Conservation (phyloP, 768 basidiomycete genomes). For the Calocybe gangraenosa region DNA sequence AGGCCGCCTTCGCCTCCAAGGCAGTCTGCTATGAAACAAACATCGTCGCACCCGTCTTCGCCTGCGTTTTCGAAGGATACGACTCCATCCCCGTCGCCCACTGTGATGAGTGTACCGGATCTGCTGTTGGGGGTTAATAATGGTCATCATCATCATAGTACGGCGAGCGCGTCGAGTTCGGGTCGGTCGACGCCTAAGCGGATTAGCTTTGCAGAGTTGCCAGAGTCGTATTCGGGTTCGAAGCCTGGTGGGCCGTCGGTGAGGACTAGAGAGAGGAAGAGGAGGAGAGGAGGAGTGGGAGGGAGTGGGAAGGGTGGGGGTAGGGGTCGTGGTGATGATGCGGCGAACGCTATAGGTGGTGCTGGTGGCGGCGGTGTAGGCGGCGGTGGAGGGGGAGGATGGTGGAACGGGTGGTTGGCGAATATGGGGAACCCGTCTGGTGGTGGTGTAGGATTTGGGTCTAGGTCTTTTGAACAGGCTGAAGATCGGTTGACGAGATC, state of each 20-base stretch:
- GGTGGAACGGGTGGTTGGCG: conserved; percentile 22
- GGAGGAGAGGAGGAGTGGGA: conserved; percentile 17
- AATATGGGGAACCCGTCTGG: conserved; percentile 14
- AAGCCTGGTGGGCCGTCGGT: conserved; percentile 25
- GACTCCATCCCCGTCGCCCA: conserved; percentile 24
- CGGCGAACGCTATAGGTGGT: no score
- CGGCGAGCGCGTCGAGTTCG: conserved; percentile 46
- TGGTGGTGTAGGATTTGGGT: conserved; percentile 4
- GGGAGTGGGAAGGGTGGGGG: conserved; percentile 14
- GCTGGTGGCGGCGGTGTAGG: not conserved
- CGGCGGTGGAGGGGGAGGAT: no score
- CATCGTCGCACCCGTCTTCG: conserved; percentile 13
- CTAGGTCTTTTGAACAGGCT: conserved; percentile 39
- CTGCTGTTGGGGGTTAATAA: no score
- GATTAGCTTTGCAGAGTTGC: conserved; percentile 76
- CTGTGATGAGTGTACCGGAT: conserved; percentile 23
- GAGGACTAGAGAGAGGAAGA: conserved; percentile 30
- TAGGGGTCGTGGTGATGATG: no score
- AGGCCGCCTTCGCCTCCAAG: conserved; percentile 58
- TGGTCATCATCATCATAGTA: no score
- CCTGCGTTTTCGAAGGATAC: conserved; percentile 12
- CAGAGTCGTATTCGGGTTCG: conserved; percentile 52
- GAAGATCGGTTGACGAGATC: conserved; percentile 50
- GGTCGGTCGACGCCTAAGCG: conserved; percentile 59
- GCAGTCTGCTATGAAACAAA: conserved; percentile 36